Evolutionary conservation across 371 early-diverging fungal genomes (phyloP), one percentile per base, ranked within the genome.

Genomic region (Apophysomyces elegans): DNA sequence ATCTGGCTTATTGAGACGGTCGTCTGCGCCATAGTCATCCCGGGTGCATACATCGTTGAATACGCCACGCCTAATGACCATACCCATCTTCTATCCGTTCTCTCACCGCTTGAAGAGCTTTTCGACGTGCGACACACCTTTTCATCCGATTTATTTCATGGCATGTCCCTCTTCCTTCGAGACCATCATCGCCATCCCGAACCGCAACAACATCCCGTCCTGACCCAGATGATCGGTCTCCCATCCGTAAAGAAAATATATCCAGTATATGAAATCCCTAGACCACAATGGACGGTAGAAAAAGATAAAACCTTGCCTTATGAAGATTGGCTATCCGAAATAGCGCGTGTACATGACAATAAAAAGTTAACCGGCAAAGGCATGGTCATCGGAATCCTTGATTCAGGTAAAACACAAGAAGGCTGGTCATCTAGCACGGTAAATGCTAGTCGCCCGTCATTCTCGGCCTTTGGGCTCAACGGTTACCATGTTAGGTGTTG

Each of bases 31-130:
- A 18, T 21, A 9, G 47, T 73, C 14, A 62, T 84, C 37, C 77
- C 79, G 13, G 75, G 73, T 35, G 78, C 78, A 0, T 84, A 63
- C 59, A 79, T 84, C 43, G 69, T 81, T 36, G 79, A 83, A 59
- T 84, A 78, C 64, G 69, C 73, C 13, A 74, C 71, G 37, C 63
- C 75, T 45, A 67, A 64, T 7, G 58, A 41, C 38, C 64, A 65
- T 46, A 56, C 41, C 14, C 45, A 39, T 13, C 37, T 61, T 38
- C 21, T 63, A 37, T 61, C 66, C 6, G 21, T 54, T 7, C 66
- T 72, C 12, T 57, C 35, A 11, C 26, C 41, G 12, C 11, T 66
- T 0, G 36, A 58, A 38, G 35, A 67, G 9, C 38, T 59, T 21
- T 71, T 68, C 44, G 41, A 64, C 12, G 63, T 77, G 32, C 74